Evolutionary conservation across 345 rosid genomes (phyloP), one percentile per base, ranked within the genome.

Genomic region (Populus davidiana): DNA sequence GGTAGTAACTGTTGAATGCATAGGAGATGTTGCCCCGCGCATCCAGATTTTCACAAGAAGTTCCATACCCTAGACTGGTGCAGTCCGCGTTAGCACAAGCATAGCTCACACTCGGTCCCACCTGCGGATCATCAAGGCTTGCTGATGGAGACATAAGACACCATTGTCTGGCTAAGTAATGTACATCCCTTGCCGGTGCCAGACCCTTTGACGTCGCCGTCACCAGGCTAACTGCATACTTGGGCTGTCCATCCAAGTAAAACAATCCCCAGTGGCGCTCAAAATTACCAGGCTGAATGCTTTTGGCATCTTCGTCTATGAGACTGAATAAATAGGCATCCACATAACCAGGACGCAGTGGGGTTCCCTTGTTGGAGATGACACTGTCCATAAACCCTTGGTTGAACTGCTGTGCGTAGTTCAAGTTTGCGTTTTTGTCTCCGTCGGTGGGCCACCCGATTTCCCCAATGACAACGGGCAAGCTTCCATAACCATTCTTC

Each of bases 41-140:
- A 25, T 87, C 80, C 76, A 90, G 52, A 75, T 80, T 82, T 23
- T 75, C 84, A 71, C 97, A 92, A 10, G 92, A 87, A 9, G 89
- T 82, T 50, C 85, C 92, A 74, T 86, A 88, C 3, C 91, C 92
- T 47, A 90, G 88, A 64, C 91, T 78, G 3, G 97, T 89, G 82
- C 94, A 90, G 79, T 90, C 97, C 56, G 91, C 91, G 47, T 77
- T 79, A 35, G 82, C 75, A 80, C 97, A 92, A 21, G 94, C 97
- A 33, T 90, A 92, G 62, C 84, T 90, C 78, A 91, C 91, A 21
- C 92, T 91, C 8, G 78, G 82, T 73, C 79, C 88, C 47, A 89
- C 47, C 13, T 86, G 83, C 36, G 90, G 88, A 77, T 84, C 90
- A 4, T 86, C 86, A 12, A 87, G 87, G 69, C 83, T 86, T 25